Evolutionary conservation across 2,329 filamentous ascomycete species (phyloP).

Genomic region (Coniella lustricola): DNA sequence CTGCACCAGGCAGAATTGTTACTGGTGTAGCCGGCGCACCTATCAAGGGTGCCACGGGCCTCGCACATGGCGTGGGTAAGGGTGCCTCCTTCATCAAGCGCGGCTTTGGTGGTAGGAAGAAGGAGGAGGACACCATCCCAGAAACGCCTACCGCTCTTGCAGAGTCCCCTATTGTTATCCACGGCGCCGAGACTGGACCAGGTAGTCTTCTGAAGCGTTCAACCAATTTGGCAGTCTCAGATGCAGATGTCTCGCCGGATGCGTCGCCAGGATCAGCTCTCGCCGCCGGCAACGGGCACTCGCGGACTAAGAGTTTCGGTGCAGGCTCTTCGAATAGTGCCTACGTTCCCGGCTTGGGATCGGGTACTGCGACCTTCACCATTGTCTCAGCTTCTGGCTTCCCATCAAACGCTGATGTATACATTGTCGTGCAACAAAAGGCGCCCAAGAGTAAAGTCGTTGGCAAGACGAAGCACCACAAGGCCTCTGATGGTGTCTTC

Average conservation of each 20-base stretch:
- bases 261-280: conserved; percentile 30
- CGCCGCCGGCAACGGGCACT: conserved; percentile 29
- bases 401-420: conserved; percentile 69
- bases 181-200: conserved; percentile 31
- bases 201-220: conserved; percentile 34
- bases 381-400: conserved; percentile 74
- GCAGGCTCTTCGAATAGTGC: conserved; percentile 62
- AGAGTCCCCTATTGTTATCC: conserved; percentile 30
- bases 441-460: conserved; percentile 68
- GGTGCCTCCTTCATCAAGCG: conserved; percentile 87
- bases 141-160: conserved; percentile 8
- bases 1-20: conserved; percentile 79
- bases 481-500: conserved; percentile 58
- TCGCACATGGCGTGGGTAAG: conserved; percentile 73
- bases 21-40: conserved; percentile 74
- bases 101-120: conserved; percentile 69
- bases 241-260: conserved; percentile 22
- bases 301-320: conserved; percentile 51
- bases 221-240: conserved; percentile 29
- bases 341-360: conserved; percentile 52
- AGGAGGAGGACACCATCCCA: conserved; percentile 40
- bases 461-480: conserved; percentile 88
- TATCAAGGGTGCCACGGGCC: conserved; percentile 78
- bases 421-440: conserved; percentile 63
- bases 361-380: conserved; percentile 73